Percentiles rank a stretch among this genome's conserved stretches.
Evolutionary conservation across 1,139 yeast species (phyloP).

Genomic region (Candida sojae): DNA sequence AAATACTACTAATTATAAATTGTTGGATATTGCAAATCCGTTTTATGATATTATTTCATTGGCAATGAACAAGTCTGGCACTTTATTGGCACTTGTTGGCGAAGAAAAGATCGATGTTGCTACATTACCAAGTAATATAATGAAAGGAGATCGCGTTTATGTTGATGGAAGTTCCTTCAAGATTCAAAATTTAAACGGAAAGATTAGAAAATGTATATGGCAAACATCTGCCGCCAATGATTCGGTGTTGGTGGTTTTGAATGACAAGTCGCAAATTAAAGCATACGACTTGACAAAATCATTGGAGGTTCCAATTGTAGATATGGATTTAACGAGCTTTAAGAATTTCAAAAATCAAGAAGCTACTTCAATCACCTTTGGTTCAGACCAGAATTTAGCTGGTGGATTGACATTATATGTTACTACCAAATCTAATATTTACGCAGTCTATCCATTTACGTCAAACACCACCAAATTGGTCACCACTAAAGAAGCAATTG

Average conservation of each 20-base stretch:
- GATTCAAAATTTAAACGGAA: slow-evolving; percentile 18
- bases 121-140: slow-evolving; percentile 21
- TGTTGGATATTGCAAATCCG: slow-evolving; percentile 10
- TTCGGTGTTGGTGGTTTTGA: slow-evolving; percentile 34
- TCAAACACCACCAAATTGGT: slow-evolving; percentile 21
- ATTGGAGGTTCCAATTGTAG: slow-evolving; percentile 24
- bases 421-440: slow-evolving; percentile 24
- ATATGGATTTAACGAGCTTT: slow-evolving; percentile 19
- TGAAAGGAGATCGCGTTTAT: slow-evolving; percentile 3
- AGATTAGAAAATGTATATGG: slow-evolving; percentile 34
- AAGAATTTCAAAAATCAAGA: slow-evolving; percentile 13
- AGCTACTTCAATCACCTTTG: slow-evolving; percentile 38
- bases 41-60: slow-evolving; percentile 25
- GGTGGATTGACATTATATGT: slow-evolving; percentile 42
- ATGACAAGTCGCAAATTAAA: slow-evolving; percentile 22
- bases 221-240: slow-evolving; percentile 28
- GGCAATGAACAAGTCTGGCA: slow-evolving; percentile 29
- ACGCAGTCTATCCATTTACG: slow-evolving; percentile 37
- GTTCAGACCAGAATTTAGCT: slow-evolving; percentile 27
- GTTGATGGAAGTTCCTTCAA: slow-evolving; percentile 18
- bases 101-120: slow-evolving; percentile 25
- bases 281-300: slow-evolving; percentile 33
- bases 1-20: slow-evolving; percentile 22
- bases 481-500: slow-evolving; percentile 24
- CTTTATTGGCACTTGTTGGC: slow-evolving; percentile 37